A percentile compares a stretch with the other conserved stretches of the same genome.
These are phyloP conservation scores for Candida frijolesensis DNA, from an alignment of 1,139 yeast genomes.

Conservation along the genomic window DNA sequence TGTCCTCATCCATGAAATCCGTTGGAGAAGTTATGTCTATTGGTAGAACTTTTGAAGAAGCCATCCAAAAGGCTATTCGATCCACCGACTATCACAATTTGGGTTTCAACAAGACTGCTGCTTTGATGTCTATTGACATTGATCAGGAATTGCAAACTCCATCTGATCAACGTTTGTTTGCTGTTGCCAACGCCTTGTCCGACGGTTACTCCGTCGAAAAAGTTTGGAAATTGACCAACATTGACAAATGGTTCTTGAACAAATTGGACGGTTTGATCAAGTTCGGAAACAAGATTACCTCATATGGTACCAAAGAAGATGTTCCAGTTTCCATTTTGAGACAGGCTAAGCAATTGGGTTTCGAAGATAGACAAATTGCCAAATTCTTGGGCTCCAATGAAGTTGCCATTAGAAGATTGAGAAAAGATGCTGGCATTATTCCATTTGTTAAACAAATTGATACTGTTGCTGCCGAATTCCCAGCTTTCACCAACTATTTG, in stretches of 20 bases:
- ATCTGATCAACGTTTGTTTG: constrained; percentile 97
- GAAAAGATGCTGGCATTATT: constrained; percentile 75
- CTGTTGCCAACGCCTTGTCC: constrained; percentile 92
- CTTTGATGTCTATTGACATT: constrained; percentile 41
- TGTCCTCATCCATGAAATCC: constrained; percentile 86
- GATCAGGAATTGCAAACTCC: constrained; percentile 85
- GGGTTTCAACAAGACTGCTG: constrained; percentile 75
- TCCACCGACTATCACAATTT: constrained; percentile 90
- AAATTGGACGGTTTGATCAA: constrained; percentile 74
- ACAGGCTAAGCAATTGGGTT: constrained; percentile 90
- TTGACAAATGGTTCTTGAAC: constrained; percentile 94
- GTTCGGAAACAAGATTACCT: constrained; percentile 65
- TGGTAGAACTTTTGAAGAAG: constrained; percentile 96
- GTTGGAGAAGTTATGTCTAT: constrained; percentile 99
- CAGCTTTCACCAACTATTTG: constrained; percentile 92
- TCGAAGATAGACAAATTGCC: constrained; percentile 94
- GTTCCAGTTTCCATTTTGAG: constrained; percentile 43
- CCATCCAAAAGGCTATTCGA: constrained; percentile 96
- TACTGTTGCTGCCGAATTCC: constrained; percentile 98
- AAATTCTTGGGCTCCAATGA: constrained; percentile 88
- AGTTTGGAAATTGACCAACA: constrained; percentile 88
- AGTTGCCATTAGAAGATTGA: constrained; percentile 80
- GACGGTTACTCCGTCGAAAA: constrained; percentile 88
- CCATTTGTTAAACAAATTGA: constrained; percentile 97
- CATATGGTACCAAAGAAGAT: constrained; percentile 60